Percentiles rank a stretch among this genome's conserved stretches.
phyloP scores from a whole-genome alignment of 768 basidiomycete genomes.

The Xerocomus potaroensis region DNA sequence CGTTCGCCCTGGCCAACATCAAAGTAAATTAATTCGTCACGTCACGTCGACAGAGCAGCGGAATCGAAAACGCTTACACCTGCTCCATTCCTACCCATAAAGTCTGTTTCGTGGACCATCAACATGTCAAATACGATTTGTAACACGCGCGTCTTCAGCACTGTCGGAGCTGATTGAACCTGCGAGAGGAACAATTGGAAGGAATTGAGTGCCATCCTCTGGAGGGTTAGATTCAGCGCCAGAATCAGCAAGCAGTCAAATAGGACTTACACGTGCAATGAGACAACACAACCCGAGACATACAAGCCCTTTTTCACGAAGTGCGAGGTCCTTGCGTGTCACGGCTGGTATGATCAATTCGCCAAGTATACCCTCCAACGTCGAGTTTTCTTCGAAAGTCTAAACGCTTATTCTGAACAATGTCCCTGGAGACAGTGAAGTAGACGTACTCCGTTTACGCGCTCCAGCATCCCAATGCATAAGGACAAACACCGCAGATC shows the following conservation, averaged over 20 bases:
- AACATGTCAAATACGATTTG: slow-evolving; percentile 82
- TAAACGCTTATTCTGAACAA: slow-evolving; percentile 13
- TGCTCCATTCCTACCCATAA: slow-evolving; percentile 45
- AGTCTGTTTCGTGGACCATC: slow-evolving; percentile 73
- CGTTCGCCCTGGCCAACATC: slow-evolving; percentile 40
- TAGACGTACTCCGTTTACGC: slow-evolving; percentile 71
- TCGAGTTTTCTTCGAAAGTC: slow-evolving; percentile 66
- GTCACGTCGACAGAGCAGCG: not conserved
- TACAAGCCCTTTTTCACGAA: slow-evolving; percentile 64
- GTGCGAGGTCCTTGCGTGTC: slow-evolving; percentile 71
- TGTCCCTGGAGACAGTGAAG: not conserved
- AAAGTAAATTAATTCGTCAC: not conserved
- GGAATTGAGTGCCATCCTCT: slow-evolving; percentile 41
- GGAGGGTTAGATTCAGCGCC: not conserved
- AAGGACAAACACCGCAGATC: slow-evolving; percentile 74
- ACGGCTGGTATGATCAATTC: slow-evolving; percentile 92
- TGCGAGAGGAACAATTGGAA: slow-evolving; percentile 83
- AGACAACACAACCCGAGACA: slow-evolving; percentile 71
- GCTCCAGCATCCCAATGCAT: slow-evolving; percentile 80
- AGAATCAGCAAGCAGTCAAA: not conserved
- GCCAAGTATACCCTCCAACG: slow-evolving; percentile 59
- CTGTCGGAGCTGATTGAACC: slow-evolving; percentile 57
- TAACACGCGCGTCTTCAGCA: slow-evolving; percentile 65
- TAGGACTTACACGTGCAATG: slow-evolving; percentile 47
- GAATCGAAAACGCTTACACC: slow-evolving; percentile 26